These are phyloP conservation scores for Puccinia brachypodii DNA, from an alignment of 1,284 basidiomycete genomes.

Conservation along the genomic window DNA sequence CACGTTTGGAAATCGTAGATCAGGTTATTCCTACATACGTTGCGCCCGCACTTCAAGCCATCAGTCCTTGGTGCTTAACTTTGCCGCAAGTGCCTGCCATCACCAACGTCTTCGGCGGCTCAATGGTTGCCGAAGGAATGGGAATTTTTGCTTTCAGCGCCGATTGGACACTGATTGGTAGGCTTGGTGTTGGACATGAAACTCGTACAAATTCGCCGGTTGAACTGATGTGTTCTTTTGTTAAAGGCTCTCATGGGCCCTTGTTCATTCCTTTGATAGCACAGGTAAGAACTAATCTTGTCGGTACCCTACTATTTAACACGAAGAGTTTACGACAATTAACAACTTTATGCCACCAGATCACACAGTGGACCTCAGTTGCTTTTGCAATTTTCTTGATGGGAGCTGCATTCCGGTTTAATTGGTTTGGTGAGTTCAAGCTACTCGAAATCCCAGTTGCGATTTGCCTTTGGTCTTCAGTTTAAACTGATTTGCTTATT, in stretches of 20 bases:
- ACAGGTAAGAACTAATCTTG: constrained; percentile 7
- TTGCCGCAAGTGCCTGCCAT: constrained; percentile 27
- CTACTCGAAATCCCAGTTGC: background rate
- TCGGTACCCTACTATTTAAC: background rate
- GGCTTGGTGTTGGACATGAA: background rate
- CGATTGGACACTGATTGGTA: constrained; percentile 42
- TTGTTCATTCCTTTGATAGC: constrained; percentile 29
- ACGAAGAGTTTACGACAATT: background rate
- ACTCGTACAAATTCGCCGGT: background rate
- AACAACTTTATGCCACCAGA: constrained; percentile 2
- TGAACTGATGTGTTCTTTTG: background rate
- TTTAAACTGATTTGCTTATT: background rate
- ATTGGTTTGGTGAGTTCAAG: constrained; percentile 40
- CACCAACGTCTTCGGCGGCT: constrained; percentile 43
- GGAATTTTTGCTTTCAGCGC: constrained; percentile 26
- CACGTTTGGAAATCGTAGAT: background rate
- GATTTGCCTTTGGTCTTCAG: background rate
- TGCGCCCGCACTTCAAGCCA: constrained; percentile 44
- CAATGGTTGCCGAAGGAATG: constrained; percentile 35
- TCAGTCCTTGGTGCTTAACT: constrained; percentile 47
- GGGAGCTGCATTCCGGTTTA: constrained; percentile 37
- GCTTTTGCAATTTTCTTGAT: constrained; percentile 37
- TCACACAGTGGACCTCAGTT: constrained; percentile 34
- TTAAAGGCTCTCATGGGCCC: constrained; percentile 27
- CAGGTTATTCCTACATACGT: constrained; percentile 40